Evolutionary conservation across 371 early-diverging fungal species (phyloP), one percentile per base, ranked within the genome.

Genomic region (Apophysomyces variabilis): DNA sequence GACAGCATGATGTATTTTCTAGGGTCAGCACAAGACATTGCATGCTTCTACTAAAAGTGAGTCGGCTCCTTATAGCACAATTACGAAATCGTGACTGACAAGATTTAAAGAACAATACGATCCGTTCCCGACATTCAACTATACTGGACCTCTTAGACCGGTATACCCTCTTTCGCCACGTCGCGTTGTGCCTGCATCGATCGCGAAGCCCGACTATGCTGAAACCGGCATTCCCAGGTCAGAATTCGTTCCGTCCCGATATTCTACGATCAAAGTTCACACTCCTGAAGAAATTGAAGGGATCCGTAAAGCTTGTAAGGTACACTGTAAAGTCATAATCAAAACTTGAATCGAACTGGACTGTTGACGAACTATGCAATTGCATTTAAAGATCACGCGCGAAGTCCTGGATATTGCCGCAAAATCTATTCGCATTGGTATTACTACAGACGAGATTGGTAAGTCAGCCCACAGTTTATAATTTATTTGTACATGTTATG

Each of bases 371-470:
- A 44, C 26, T 26, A 26, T 26, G 32, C 32, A 26, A 26, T 35
- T 37, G 18, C 11, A 9, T 58, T 7, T 21, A 18, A 72, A 85
- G 92, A 77, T 98, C 12, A 91, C 93, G 0, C 86, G 96, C 38
- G 95, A 96, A 73, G 93, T 95, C 1, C 84, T 97, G 35, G 91
- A 95, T 65, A 89, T 86, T 54, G 96, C 92, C 61, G 89, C 87
- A 21, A 86, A 86, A 21, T 91, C 94, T 50, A 86, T 94, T 65
- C 87, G 87, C 68, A 84, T 88, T 45, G 99, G 99, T 16, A 87
- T 92, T 6, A 97, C 97, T 1, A 96, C 98, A 0, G 96, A 93
- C 65, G 95, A 94, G 69, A 93, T 99, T 64, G 87, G 81, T 78
- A 69, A 64, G 39, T 36, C 47, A 36, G 3, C 26, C 37, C 8